Evolutionary conservation across 768 basidiomycete species (phyloP).

Genomic region (Boletus sensibilis): DNA sequence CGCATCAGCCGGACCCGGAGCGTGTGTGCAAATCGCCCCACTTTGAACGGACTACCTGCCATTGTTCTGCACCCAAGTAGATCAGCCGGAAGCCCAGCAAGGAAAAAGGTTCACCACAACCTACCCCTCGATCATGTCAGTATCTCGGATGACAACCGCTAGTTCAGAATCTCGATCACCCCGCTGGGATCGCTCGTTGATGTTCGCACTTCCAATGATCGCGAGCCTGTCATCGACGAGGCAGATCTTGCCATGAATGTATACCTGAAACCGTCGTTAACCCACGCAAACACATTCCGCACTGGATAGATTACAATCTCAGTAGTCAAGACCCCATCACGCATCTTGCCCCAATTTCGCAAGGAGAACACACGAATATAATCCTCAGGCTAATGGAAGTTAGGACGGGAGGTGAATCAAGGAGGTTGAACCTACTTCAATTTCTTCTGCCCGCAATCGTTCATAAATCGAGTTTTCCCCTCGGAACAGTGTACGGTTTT

Average conservation of each 20-base stretch:
- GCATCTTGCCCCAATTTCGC: slow-evolving; percentile 91
- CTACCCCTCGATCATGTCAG: slow-evolving; percentile 93
- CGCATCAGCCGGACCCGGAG: slow-evolving; percentile 92
- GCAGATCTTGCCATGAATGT: slow-evolving; percentile 72
- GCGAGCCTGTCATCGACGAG: slow-evolving; percentile 94
- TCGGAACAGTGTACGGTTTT: slow-evolving; percentile 83
- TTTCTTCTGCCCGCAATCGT: slow-evolving; percentile 79
- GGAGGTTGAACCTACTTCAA: slow-evolving; percentile 56
- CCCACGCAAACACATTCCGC: not conserved
- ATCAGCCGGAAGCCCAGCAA: not conserved
- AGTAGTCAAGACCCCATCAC: slow-evolving; percentile 78
- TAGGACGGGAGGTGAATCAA: not conserved
- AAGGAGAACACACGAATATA: slow-evolving; percentile 90
- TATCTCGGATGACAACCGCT: slow-evolving; percentile 90
- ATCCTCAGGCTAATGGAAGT: slow-evolving; percentile 71
- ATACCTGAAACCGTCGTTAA: slow-evolving; percentile 51
- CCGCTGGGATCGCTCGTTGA: slow-evolving; percentile 94
- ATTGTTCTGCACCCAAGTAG: slow-evolving; percentile 59
- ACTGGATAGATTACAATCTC: slow-evolving; percentile 61
- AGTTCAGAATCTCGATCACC: slow-evolving; percentile 98
- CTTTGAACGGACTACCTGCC: slow-evolving; percentile 93
- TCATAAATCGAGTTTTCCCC: slow-evolving; percentile 92
- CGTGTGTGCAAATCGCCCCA: slow-evolving; percentile 95
- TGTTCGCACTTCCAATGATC: slow-evolving; percentile 95
- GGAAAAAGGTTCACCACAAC: slow-evolving; percentile 21